Percentiles rank a stretch among this genome's conserved stretches.
phyloP scores from a whole-genome alignment of 2,329 filamentous ascomycete genomes.

The Fonsecaea multimorphosa region DNA sequence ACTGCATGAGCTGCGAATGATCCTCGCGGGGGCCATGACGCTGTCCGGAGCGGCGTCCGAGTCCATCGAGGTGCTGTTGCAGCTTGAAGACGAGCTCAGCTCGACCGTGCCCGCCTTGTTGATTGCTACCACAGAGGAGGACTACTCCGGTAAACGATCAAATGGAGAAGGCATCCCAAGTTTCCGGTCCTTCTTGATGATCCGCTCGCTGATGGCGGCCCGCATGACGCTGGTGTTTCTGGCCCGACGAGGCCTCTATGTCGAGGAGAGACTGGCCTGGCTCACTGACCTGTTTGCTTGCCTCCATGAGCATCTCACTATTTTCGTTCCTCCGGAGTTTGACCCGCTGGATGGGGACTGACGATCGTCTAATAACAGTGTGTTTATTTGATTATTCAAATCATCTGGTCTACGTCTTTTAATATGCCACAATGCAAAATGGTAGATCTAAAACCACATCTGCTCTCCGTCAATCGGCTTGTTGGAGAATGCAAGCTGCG shows the following conservation, averaged over 20 bases:
- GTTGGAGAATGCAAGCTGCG: not conserved
- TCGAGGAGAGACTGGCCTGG: not conserved
- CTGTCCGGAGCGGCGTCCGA: not conserved
- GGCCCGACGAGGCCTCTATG: not conserved
- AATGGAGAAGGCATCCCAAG: not conserved
- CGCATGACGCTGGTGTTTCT: not conserved
- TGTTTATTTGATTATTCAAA: not conserved
- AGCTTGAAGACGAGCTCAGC: constrained; percentile 3
- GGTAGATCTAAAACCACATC: not conserved
- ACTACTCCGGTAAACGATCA: not conserved
- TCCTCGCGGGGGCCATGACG: not conserved
- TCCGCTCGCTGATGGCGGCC: not conserved
- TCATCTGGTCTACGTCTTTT: not conserved
- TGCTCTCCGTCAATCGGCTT: not conserved
- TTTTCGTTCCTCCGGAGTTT: not conserved
- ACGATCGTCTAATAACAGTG: not conserved
- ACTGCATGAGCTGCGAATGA: not conserved
- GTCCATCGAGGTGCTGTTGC: not conserved
- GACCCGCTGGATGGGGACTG: not conserved
- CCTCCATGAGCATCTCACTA: not conserved
- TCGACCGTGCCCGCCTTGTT: not conserved
- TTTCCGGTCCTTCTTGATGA: not conserved
- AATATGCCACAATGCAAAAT: not conserved
- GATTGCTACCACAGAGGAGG: not conserved
- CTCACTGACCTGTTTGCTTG: not conserved